A percentile compares a stretch with the other conserved stretches of the same genome.
These are phyloP conservation scores for Pyrenopolyporus hunteri DNA, from an alignment of 495 filamentous ascomycete genomes.

Conservation along the genomic window DNA sequence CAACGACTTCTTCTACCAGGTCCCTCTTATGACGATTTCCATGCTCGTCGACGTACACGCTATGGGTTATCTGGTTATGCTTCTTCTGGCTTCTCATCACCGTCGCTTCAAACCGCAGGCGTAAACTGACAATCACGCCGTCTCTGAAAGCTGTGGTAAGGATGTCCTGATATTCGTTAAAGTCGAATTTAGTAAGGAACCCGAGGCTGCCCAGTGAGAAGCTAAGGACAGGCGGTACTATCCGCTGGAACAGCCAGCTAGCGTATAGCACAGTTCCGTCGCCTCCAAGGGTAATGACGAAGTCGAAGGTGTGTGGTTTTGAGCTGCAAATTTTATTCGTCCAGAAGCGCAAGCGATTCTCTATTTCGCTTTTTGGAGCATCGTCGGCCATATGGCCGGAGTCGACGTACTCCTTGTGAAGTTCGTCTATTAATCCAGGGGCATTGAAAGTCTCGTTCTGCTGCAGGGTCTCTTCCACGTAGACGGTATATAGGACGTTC, in stretches of 20 bases:
- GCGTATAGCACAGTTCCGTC: constrained; percentile 96
- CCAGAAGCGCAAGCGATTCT: constrained; percentile 79
- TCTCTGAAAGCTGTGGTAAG: constrained; percentile 76
- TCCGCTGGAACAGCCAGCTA: constrained; percentile 95
- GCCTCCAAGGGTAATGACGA: constrained; percentile 92
- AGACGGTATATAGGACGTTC: constrained; percentile 73
- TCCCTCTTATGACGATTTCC: constrained; percentile 55
- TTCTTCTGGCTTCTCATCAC: constrained; percentile 81
- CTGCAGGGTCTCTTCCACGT: constrained; percentile 76
- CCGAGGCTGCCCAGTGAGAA: constrained; percentile 92
- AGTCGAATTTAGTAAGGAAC: constrained; percentile 97
- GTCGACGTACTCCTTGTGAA: constrained; percentile 40
- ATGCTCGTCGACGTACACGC: constrained; percentile 42
- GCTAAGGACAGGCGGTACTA: constrained; percentile 90
- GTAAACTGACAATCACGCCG: constrained; percentile 85
- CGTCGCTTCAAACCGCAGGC: constrained; percentile 91
- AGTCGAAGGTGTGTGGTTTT: constrained; percentile 87
- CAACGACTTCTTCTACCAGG: constrained; percentile 88
- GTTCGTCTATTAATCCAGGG: constrained; percentile 59
- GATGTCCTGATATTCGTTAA: constrained; percentile 70
- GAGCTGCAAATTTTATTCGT: constrained; percentile 74
- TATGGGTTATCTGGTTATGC: constrained; percentile 22
- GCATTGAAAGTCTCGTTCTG: constrained; percentile 74
- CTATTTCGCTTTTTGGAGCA: constrained; percentile 58
- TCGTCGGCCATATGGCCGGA: constrained; percentile 33